phyloP scores from a whole-genome alignment of 176 grass and related monocot species.

The Leersia perrieri region DNA sequence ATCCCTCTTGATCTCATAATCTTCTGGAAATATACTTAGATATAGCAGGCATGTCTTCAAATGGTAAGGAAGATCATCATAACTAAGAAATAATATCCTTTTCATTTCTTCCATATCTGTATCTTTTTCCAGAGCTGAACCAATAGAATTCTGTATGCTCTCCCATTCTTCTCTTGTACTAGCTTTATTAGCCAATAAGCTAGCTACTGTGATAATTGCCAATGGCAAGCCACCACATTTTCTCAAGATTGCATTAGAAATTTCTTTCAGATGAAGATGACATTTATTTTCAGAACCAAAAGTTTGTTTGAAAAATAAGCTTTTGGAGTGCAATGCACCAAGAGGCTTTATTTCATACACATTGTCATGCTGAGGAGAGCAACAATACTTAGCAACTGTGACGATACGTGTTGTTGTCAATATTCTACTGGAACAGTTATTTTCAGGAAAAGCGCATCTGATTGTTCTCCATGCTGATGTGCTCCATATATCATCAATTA shows the following conservation, averaged over 20 bases:
- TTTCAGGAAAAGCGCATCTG: slow-evolving; percentile 22
- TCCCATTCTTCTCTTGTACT: slow-evolving; percentile 16
- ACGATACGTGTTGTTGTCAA: slow-evolving; percentile 18
- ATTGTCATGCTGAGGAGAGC: background rate
- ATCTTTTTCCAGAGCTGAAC: slow-evolving; percentile 22
- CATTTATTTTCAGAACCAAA: slow-evolving; percentile 19
- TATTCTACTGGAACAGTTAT: slow-evolving; percentile 18
- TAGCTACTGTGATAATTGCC: slow-evolving; percentile 8
- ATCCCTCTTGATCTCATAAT: slow-evolving; percentile 29
- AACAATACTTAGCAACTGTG: slow-evolving; percentile 14
- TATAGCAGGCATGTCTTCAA: slow-evolving; percentile 24
- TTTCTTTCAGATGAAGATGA: slow-evolving; percentile 1
- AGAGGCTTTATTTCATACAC: slow-evolving; percentile 23
- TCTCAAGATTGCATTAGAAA: slow-evolving; percentile 24
- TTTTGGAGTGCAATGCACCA: background rate
- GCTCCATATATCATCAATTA: slow-evolving; percentile 32
- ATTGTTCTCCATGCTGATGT: slow-evolving; percentile 17
- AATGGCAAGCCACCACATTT: slow-evolving; percentile 29
- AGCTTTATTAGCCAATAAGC: slow-evolving; percentile 16
- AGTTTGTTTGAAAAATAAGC: slow-evolving; percentile 26
- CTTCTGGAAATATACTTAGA: slow-evolving; percentile 37
- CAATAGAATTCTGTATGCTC: background rate
- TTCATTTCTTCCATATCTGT: slow-evolving; percentile 6
- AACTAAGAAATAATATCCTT: slow-evolving; percentile 17
- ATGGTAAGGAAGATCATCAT: slow-evolving; percentile 24